Evolutionary conservation across 495 filamentous ascomycete species (phyloP).

Genomic region (Talaromyces proteolyticus): DNA sequence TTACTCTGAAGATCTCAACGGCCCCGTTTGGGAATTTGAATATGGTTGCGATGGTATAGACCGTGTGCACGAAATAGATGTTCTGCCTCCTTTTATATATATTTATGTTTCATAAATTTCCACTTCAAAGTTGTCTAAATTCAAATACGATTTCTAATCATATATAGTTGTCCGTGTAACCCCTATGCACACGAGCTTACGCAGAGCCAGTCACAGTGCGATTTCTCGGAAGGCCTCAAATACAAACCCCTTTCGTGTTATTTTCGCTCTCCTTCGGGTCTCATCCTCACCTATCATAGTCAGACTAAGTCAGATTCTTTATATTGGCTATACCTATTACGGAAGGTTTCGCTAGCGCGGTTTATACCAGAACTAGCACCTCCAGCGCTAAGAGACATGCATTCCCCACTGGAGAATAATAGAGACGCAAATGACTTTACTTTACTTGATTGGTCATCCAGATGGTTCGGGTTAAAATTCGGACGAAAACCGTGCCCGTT

Average conservation of each 20-base stretch:
- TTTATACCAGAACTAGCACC: neutral
- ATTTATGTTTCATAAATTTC: neutral
- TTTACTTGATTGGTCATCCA: neutral
- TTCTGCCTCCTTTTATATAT: neutral
- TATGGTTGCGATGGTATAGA: neutral
- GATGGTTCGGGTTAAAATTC: neutral
- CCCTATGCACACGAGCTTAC: no score
- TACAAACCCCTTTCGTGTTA: no score
- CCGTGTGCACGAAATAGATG: neutral
- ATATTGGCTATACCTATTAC: neutral
- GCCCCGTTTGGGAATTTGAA: neutral
- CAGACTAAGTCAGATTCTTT: no score
- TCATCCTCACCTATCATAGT: no score
- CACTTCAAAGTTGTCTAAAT: neutral
- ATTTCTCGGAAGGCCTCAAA: no score
- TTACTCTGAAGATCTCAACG: neutral
- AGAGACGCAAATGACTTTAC: neutral
- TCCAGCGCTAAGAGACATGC: no score
- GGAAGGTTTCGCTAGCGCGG: conserved; percentile 1
- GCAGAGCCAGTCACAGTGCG: no score
- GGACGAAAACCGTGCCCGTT: neutral
- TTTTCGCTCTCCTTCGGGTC: no score
- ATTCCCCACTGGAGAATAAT: no score
- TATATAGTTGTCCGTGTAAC: neutral
- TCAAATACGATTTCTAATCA: neutral